A percentile compares a stretch with the other conserved stretches of the same genome.
Evolutionary conservation across 257 asterid species (phyloP).

Genomic region (Gentiana dahurica): DNA sequence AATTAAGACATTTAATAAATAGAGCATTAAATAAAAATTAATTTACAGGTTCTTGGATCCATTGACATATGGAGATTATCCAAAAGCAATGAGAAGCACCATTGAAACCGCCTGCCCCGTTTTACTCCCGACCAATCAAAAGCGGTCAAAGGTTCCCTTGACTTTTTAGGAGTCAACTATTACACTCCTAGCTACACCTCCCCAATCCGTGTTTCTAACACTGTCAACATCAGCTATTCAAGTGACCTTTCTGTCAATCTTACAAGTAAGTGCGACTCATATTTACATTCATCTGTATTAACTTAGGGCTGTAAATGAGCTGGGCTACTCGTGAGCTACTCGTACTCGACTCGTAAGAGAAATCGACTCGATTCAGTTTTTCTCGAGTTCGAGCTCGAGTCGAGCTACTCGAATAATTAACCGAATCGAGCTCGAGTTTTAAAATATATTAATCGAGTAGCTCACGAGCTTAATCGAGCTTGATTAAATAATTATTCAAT

Average conservation of each 20-base stretch:
- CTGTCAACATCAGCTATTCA: constrained; percentile 3
- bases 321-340: no score
- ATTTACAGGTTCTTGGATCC: constrained; percentile 16
- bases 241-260: constrained; percentile 7
- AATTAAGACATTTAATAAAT: no score
- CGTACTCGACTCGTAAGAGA: no score
- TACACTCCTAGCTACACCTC: constrained; percentile 11
- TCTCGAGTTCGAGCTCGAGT: no score
- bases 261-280: constrained; percentile 4
- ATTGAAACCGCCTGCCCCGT: constrained; percentile 17
- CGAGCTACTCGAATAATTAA: no score
- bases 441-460: no score
- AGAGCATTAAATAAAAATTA: not conserved
- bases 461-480: no score
- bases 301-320: not conserved
- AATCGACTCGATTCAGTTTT: no score
- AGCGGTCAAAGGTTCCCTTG: constrained; percentile 14
- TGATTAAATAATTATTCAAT: no score
- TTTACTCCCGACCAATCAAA: constrained; percentile 10
- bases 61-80: constrained; percentile 17
- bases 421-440: no score
- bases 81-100: constrained; percentile 8
- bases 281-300: not conserved
- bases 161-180: constrained; percentile 21
- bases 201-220: not conserved